Base-by-base conservation (phyloP, 768 basidiomycete genomes). In the Russula sp. region DNA sequence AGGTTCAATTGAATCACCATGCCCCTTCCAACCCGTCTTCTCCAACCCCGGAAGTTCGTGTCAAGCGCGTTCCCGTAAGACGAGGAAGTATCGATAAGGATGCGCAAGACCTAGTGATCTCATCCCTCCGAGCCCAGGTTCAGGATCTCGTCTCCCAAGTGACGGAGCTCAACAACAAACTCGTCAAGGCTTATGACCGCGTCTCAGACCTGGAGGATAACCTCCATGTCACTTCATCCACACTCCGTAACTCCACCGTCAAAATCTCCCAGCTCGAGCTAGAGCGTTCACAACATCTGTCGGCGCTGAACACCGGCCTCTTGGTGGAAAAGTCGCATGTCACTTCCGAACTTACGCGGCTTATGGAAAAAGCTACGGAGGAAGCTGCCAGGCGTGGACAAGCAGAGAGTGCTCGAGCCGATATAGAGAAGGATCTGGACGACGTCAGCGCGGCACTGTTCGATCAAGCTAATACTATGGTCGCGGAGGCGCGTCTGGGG, bases 301-400 rank as follows among this genome's bases (percentile, higher is more conserved):
- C 91, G 20, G 91, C 90, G 10, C 79, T 98, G 67, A 91, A 94
- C 70, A 92, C 90, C 0, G 96, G 96, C 9, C 75, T 96, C 45
- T 78, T 98, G 46, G 95, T 99, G 22, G 96, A 99, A 73, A 88
- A 90, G 70, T 78, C 84, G 22, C 87, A 95, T 73, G 94, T 98
- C 58, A 93, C 90, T 9, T 72, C 85, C 3, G 96, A 99, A 76
- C 85, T 99, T 61, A 95, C 85, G 67, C 83, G 94, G 35, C 77
- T 99, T 62, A 98, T 98, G 86, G 90, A 94, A 68, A 88, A 86
- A 65, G 87, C 94, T n/a, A 91, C 93, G 20, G 93, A 96, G 69
- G 96, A 97, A 75, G 93, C 95, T 14, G 86, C 91, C 1, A 83
- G 87, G 66, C 82, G 96, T 14, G 94, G 93, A 13, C 87, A 92